Conservation (phyloP, 2,329 filamentous ascomycete genomes). For the Ceratocystis lukuohia region DNA sequence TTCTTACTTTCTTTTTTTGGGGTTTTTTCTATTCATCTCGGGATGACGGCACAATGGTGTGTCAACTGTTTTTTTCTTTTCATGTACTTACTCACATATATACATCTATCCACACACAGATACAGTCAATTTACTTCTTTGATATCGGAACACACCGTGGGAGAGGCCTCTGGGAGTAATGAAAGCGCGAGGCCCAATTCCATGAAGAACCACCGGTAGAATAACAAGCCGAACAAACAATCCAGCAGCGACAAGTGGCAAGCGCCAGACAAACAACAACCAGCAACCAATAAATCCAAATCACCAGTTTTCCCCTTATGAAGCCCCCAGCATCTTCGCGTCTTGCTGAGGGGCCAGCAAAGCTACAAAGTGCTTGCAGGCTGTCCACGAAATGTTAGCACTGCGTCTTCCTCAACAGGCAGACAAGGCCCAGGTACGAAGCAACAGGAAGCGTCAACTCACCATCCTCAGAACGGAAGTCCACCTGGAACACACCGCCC, state of each 20-base stretch:
- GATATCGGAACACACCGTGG: neutral
- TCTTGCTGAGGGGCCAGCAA: neutral
- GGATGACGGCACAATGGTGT: slow-evolving; percentile 14
- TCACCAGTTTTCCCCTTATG: too few relatives aligned
- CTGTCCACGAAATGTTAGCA: neutral
- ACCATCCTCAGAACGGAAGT: slow-evolving; percentile 35
- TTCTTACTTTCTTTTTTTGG: slow-evolving; percentile 2
- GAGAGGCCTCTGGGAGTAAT: neutral
- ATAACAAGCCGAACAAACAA: neutral
- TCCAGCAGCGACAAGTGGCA: neutral
- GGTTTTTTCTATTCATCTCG: neutral
- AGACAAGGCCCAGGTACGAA: neutral
- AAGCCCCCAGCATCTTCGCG: neutral
- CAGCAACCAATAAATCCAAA: neutral
- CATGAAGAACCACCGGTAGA: neutral
- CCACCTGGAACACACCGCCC: slow-evolving; percentile 37
- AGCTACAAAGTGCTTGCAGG: neutral
- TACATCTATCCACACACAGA: neutral
- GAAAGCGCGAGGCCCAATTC: neutral
- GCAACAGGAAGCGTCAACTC: neutral
- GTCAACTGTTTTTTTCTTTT: neutral
- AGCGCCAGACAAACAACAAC: neutral
- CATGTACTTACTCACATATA: neutral
- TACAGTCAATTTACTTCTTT: neutral
- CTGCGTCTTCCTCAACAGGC: neutral